Evolutionary conservation across 202 grass and related monocot genomes (phyloP).

Genomic region (Musa balbisiana): DNA sequence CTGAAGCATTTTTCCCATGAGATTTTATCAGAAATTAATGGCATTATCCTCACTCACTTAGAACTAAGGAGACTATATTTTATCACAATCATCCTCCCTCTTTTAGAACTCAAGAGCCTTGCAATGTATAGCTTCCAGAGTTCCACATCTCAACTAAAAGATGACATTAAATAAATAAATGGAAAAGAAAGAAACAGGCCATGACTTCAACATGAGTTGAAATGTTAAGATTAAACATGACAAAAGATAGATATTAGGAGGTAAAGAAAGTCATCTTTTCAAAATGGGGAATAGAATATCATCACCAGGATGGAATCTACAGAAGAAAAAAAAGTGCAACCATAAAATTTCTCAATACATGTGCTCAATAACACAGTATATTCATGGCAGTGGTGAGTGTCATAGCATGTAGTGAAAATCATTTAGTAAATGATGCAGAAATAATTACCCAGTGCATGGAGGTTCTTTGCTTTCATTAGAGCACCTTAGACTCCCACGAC

Average conservation of each 20-base stretch:
- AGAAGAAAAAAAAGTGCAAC: neutral
- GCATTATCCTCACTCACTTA: too few relatives aligned
- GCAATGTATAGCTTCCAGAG: too few relatives aligned
- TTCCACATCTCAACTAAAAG: too few relatives aligned
- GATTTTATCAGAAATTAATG: too few relatives aligned
- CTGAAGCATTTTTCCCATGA: too few relatives aligned
- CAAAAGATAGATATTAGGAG: neutral
- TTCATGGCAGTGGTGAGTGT: neutral
- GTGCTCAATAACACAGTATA: neutral
- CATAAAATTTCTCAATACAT: neutral
- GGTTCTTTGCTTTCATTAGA: conserved; percentile 78
- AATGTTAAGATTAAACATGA: neutral
- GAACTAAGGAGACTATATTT: too few relatives aligned
- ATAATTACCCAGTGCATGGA: conserved; percentile 71
- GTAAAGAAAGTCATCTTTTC: neutral
- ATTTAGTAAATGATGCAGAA: conserved; percentile 5
- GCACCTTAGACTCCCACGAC: conserved; percentile 74
- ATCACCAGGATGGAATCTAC: conserved; percentile 1
- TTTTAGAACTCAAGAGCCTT: too few relatives aligned
- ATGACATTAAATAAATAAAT: too few relatives aligned
- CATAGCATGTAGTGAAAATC: conserved; percentile 7
- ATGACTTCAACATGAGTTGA: neutral
- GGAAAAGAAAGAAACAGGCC: neutral
- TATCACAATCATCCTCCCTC: too few relatives aligned
- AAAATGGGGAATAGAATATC: neutral